phyloP scores from a whole-genome alignment of 805 yeast genomes.

The Saccharomyces paradoxus region DNA sequence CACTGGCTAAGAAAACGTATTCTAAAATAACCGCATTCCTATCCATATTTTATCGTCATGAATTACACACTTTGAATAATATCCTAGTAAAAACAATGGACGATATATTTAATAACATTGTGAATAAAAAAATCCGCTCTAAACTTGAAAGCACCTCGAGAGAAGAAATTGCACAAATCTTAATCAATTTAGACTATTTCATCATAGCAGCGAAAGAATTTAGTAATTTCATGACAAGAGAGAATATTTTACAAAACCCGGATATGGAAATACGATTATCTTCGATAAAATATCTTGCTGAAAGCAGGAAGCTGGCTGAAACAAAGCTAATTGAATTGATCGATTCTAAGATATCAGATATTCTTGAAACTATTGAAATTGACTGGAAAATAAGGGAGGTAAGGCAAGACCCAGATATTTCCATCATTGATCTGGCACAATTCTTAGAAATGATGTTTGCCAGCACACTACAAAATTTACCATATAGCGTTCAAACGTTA shows the following conservation, averaged over 20 bases:
- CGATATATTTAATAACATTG: conserved; percentile 54
- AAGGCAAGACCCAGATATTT: conserved; percentile 58
- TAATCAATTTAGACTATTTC: conserved; percentile 82
- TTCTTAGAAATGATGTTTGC: conserved; percentile 79
- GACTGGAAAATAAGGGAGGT: conserved; percentile 60
- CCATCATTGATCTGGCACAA: conserved; percentile 75
- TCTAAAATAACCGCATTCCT: conserved; percentile 57
- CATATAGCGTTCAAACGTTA: conserved; percentile 65
- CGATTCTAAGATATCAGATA: conserved; percentile 68
- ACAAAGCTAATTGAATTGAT: conserved; percentile 73
- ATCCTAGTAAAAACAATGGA: conserved; percentile 59
- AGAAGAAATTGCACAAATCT: conserved; percentile 83
- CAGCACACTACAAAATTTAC: conserved; percentile 75
- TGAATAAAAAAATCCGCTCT: conserved; percentile 53
- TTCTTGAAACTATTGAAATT: conserved; percentile 77
- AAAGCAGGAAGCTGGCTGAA: conserved; percentile 65
- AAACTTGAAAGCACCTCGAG: conserved; percentile 66
- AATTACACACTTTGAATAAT: conserved; percentile 50
- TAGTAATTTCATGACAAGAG: conserved; percentile 34
- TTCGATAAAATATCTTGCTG: conserved; percentile 48
- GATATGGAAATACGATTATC: conserved; percentile 37
- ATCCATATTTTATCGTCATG: conserved; percentile 55
- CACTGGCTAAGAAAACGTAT: conserved; percentile 59
- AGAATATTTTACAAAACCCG: conserved; percentile 31
- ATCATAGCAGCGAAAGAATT: conserved; percentile 66